A percentile compares a stretch with the other conserved stretches of the same genome.
Evolutionary conservation across 2,329 filamentous ascomycete species (phyloP).

Genomic region (Nannizziopsis arthrosporioides): DNA sequence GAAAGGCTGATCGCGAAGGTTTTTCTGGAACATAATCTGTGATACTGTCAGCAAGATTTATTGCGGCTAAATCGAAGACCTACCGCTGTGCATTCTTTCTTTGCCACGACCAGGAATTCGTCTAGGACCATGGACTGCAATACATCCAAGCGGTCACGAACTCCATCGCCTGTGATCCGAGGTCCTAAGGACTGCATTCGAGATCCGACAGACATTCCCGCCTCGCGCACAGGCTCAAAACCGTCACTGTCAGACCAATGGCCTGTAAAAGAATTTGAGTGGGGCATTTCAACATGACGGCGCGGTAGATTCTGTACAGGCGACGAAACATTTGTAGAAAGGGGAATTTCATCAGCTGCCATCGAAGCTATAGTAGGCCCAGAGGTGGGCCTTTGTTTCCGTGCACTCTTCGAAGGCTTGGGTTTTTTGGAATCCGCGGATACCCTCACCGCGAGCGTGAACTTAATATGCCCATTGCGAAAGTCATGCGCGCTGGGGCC

Average conservation of each 20-base stretch:
- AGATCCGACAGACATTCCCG: conserved; percentile 22
- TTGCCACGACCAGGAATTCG: conserved; percentile 37
- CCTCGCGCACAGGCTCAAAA: conserved; percentile 33
- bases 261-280: conserved; percentile 16
- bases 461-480: conserved; percentile 26
- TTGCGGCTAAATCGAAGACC: conserved; percentile 12
- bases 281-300: conserved; percentile 23
- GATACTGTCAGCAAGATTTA: neutral
- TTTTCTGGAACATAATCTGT: conserved; percentile 34
- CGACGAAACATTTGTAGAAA: conserved; percentile 57
- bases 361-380: conserved; percentile 25
- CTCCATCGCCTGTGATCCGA: conserved; percentile 37
- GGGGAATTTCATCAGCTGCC: conserved; percentile 39
- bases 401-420: neutral
- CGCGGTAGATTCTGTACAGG: conserved; percentile 42
- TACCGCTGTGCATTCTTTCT: conserved; percentile 34
- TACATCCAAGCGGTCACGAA: conserved; percentile 32
- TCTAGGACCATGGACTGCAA: conserved; percentile 36
- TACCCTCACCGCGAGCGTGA: conserved; percentile 45
- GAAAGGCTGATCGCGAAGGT: conserved; percentile 37
- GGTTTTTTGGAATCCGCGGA: conserved; percentile 33
- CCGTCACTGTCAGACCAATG: conserved; percentile 33
- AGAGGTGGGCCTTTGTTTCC: conserved; percentile 17
- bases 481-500: conserved; percentile 40
- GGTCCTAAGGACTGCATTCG: conserved; percentile 29